Percentiles rank a stretch among this genome's conserved stretches.
These are phyloP conservation scores for Aspergillus novoparasiticus DNA, from an alignment of 2,329 filamentous ascomycete genomes.

Conservation along the genomic window DNA sequence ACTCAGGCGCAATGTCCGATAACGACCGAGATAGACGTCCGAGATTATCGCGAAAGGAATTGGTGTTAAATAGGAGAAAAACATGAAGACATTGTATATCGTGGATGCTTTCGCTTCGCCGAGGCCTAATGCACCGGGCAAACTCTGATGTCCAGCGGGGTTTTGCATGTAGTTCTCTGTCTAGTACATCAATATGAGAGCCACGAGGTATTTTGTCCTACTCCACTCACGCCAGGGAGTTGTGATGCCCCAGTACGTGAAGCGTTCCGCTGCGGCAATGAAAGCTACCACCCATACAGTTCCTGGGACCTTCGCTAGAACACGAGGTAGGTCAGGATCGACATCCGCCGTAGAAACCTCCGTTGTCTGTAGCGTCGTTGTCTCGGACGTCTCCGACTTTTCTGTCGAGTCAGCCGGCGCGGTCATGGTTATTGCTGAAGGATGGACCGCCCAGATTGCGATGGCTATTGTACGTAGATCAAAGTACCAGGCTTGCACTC, in stretches of 20 bases:
- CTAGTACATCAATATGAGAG: neutral
- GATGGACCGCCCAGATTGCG: too few species aligned
- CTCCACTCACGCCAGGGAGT: constrained; percentile 1
- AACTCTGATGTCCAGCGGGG: constrained; percentile 15
- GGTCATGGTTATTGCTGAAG: too few species aligned
- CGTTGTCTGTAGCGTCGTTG: too few species aligned
- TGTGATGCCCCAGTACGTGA: neutral
- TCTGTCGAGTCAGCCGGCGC: too few species aligned
- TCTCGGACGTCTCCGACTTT: too few species aligned
- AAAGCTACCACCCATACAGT: neutral
- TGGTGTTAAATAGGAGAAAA: constrained; percentile 49
- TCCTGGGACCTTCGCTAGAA: too few species aligned
- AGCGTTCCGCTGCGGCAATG: neutral
- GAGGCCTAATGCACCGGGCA: constrained; percentile 57
- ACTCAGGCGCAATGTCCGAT: constrained; percentile 36
- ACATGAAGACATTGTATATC: constrained; percentile 59
- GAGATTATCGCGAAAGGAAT: constrained; percentile 39
- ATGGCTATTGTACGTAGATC: too few species aligned
- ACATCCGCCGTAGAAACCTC: too few species aligned
- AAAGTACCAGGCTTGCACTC: too few species aligned
- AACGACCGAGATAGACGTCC: constrained; percentile 44
- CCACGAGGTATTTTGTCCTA: neutral
- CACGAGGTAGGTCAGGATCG: too few species aligned
- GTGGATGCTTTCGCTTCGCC: constrained; percentile 54
- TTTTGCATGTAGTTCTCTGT: constrained; percentile 23